phyloP scores from a whole-genome alignment of 306 rosid genomes.

The Cicer bijugum region DNA sequence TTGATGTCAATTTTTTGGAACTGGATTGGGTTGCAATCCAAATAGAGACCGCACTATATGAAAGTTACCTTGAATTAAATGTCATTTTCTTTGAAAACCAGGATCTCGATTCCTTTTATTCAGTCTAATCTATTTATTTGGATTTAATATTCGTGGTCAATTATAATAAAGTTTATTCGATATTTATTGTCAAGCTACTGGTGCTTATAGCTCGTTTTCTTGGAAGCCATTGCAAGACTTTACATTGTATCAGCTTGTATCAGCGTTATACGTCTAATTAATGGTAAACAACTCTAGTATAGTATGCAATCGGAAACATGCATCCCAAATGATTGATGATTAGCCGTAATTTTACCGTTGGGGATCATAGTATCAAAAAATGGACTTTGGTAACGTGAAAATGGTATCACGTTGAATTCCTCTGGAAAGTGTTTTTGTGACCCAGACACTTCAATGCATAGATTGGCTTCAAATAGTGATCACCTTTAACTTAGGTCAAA shows the following conservation, averaged over 20 bases:
- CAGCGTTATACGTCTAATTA: not conserved
- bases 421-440: not conserved
- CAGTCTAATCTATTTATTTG: not conserved
- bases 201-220: not conserved
- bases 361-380: not conserved
- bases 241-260: not conserved
- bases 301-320: not conserved
- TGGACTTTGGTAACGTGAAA: not conserved
- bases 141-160: not conserved
- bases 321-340: not conserved
- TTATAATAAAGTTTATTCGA: slow-evolving; percentile 3
- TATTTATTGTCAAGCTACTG: not conserved
- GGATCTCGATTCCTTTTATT: not conserved
- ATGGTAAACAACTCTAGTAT: not conserved
- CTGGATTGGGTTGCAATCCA: slow-evolving; percentile 30
- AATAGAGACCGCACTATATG: not conserved
- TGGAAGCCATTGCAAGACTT: not conserved
- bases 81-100: not conserved
- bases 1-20: slow-evolving; percentile 38
- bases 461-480: not conserved
- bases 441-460: not conserved
- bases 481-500: not conserved
- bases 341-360: not conserved
- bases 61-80: slow-evolving; percentile 4
- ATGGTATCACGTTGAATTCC: not conserved